Base-by-base conservation (phyloP, 2,329 filamentous ascomycete genomes). In the Talaromyces sp. region DNA sequence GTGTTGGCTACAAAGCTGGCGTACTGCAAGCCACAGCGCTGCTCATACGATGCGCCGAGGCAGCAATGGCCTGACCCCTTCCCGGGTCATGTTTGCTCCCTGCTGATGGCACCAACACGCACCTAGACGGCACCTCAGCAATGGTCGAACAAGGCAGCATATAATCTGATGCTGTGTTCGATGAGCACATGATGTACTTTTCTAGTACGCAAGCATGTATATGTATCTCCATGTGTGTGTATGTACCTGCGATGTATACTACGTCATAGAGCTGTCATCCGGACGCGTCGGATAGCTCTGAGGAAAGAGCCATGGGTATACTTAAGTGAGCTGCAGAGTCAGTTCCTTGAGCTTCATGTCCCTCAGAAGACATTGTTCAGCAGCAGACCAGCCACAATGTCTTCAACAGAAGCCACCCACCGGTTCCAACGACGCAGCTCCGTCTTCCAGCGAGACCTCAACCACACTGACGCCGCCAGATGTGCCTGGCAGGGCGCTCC, bases 401-500 rank as follows among this genome's bases (percentile, higher is more conserved):
- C 50, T 37, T 21, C 57, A 23, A 8, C 8, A 4, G 25, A 57
- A 52, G 31, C 28, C 5, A 28, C 33, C 4, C 58, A 56, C 58
- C n/a, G 40, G n/a, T 71, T 74, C 44, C 60, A 67, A 46, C 73
- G 73, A 40, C 74, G 71, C 18, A 64, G 70, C 1, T 77, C 76
- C 5, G 37, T 73, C 28, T 68, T 72, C 46, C 70, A 73, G 66
- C 71, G 74, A 55, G 73, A 72, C 37, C 70, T 73, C 61, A 66
- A 75, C n/a, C 68, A 71, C 1, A 58, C 70, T 9, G 67, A 73
- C 56, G 71, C 72, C 44, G 66, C 67, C 55, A 71, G 68, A 39
- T 71, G 74, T 61, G 70, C 71, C 35, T 79, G 76, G 76, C 64
- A 67, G 28, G 75, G 70, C 12, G 72, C 75, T 60, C 75, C 75